These are phyloP conservation scores for Fusarium subglutinans DNA, from an alignment of 2,329 filamentous ascomycete genomes.

Conservation along the genomic window DNA sequence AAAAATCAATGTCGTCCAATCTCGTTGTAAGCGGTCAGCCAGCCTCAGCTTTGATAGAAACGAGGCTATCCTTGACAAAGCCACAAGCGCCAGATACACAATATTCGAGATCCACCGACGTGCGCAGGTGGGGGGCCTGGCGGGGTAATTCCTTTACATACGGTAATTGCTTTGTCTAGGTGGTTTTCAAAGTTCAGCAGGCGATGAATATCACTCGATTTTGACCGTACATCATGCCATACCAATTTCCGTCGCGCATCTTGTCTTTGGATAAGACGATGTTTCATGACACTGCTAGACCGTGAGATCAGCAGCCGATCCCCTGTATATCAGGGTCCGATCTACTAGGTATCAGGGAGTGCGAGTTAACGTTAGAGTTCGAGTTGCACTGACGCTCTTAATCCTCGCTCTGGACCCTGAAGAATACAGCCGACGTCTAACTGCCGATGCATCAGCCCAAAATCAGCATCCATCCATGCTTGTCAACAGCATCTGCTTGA, in stretches of 20 bases:
- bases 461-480: constrained; percentile 16
- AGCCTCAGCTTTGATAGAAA: constrained; percentile 39
- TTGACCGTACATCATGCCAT: constrained; percentile 35
- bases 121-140: constrained; percentile 26
- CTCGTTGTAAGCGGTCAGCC: constrained; percentile 41
- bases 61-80: constrained; percentile 43
- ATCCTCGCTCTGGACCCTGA: constrained; percentile 16
- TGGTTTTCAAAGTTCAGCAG: constrained; percentile 1
- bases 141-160: constrained; percentile 16
- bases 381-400: constrained; percentile 4
- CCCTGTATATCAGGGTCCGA: constrained; percentile 39
- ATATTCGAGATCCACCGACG: constrained; percentile 24
- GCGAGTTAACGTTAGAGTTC: constrained; percentile 4
- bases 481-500: constrained; percentile 19
- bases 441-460: constrained; percentile 26
- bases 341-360: not conserved
- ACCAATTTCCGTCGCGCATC: constrained; percentile 19
- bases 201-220: constrained; percentile 15
- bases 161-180: constrained; percentile 17
- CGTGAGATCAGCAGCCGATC: constrained; percentile 12
- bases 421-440: constrained; percentile 15
- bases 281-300: constrained; percentile 3
- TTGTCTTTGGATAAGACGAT: constrained; percentile 13
- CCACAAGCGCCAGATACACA: constrained; percentile 24
- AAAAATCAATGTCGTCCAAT: constrained; percentile 34